Evolutionary conservation across 345 rosid species (phyloP).

Genomic region (Trapa bicornis): DNA sequence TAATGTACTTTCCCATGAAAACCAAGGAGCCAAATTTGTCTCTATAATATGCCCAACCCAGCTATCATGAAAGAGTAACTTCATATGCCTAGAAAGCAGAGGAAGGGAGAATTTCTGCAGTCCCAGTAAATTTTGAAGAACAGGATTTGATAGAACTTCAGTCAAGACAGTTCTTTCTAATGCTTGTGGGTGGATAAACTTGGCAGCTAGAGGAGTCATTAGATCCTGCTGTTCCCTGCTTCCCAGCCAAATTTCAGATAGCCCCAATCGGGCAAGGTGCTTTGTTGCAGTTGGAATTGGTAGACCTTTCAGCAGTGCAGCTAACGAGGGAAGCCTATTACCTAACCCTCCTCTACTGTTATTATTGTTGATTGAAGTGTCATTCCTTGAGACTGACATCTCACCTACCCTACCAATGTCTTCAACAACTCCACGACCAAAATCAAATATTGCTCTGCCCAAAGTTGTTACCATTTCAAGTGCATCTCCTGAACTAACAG

Average conservation of each 20-base stretch:
- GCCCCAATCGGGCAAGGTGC: constrained; percentile 53
- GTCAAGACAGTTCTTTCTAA: constrained; percentile 56
- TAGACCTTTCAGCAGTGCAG: constrained; percentile 59
- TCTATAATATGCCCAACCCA: constrained; percentile 72
- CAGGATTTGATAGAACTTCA: constrained; percentile 42
- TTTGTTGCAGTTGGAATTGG: constrained; percentile 84
- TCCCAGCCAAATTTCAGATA: constrained; percentile 73
- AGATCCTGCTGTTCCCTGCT: constrained; percentile 67
- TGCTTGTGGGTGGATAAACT: constrained; percentile 67
- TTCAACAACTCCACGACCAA: constrained; percentile 84
- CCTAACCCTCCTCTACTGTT: constrained; percentile 25
- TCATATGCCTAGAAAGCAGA: constrained; percentile 66
- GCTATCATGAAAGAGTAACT: constrained; percentile 50
- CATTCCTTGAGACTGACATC: constrained; percentile 23
- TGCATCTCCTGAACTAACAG: constrained; percentile 76
- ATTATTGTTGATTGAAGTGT: constrained; percentile 17
- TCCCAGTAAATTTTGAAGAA: constrained; percentile 43
- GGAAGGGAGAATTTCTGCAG: constrained; percentile 55
- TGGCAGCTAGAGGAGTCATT: constrained; percentile 63
- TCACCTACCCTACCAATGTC: constrained; percentile 76
- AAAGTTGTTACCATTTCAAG: constrained; percentile 88
- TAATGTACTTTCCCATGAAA: constrained; percentile 67
- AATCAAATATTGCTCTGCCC: constrained; percentile 84
- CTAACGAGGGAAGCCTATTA: constrained; percentile 34
- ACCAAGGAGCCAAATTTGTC: constrained; percentile 66